Evolutionary conservation across 306 rosid species (phyloP).

Genomic region (Prunus kanzakura): DNA sequence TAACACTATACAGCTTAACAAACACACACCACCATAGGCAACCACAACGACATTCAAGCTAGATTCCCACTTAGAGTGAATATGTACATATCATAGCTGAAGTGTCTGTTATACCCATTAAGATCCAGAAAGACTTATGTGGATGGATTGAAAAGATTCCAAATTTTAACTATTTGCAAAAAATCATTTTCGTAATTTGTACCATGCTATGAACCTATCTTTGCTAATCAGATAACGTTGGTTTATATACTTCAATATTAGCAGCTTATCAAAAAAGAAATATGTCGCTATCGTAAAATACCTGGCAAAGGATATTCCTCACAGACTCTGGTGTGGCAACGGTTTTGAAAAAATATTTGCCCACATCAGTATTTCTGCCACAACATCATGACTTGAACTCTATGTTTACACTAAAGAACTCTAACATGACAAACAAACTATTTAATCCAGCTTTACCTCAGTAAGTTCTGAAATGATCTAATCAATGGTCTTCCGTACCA

Average conservation of each 20-base stretch:
- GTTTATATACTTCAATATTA: background rate
- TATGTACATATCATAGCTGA: background rate
- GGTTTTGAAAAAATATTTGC: slow-evolving; percentile 59
- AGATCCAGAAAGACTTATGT: too few species aligned
- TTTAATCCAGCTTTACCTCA: slow-evolving; percentile 48
- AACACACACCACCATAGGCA: too few species aligned
- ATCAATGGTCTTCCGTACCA: slow-evolving; percentile 86
- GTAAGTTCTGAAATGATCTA: slow-evolving; percentile 78
- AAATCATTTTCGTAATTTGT: too few species aligned
- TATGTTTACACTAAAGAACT: slow-evolving; percentile 8
- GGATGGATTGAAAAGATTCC: too few species aligned
- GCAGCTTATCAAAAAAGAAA: background rate
- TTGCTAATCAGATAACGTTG: background rate
- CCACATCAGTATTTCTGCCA: slow-evolving; percentile 74
- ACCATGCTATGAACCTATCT: background rate
- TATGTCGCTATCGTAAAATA: slow-evolving; percentile 27
- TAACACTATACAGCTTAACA: too few species aligned
- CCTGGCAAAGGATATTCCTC: slow-evolving; percentile 83
- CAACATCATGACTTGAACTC: slow-evolving; percentile 18
- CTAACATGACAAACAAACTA: slow-evolving; percentile 18
- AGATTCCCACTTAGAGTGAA: background rate
- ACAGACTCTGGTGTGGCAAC: slow-evolving; percentile 82
- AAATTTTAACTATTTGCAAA: too few species aligned
- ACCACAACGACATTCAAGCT: too few species aligned
- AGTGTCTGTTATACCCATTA: too few species aligned